A percentile compares a stretch with the other conserved stretches of the same genome.
Conservation (phyloP, 2,329 filamentous ascomycete genomes). For the Pestalotiopsis sp. region DNA sequence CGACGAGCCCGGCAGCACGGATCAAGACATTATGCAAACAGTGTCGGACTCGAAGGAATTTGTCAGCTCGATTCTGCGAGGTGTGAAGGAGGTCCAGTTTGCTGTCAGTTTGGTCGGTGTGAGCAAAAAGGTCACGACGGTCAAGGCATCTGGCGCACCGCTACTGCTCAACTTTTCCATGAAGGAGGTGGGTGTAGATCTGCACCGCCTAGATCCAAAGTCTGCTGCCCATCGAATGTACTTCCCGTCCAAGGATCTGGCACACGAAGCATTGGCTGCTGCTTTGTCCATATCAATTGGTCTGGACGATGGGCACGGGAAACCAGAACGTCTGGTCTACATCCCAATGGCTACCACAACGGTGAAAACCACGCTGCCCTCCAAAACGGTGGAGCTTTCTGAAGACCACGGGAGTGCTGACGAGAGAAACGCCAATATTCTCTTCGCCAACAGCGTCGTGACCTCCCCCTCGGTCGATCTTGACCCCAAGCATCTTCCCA, state of each 20-base stretch:
- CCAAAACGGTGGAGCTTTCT: conserved; percentile 85
- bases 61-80: conserved; percentile 83
- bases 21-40: conserved; percentile 74
- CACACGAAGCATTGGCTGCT: conserved; percentile 90
- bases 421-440: conserved; percentile 91
- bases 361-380: conserved; percentile 89
- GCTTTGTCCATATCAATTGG: conserved; percentile 92
- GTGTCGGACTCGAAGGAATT: conserved; percentile 94
- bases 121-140: conserved; percentile 74
- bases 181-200: conserved; percentile 93
- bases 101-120: conserved; percentile 89
- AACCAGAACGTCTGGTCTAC: conserved; percentile 85
- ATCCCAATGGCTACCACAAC: conserved; percentile 97
- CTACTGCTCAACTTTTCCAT: conserved; percentile 86
- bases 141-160: conserved; percentile 68
- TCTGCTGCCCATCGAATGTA: conserved; percentile 98
- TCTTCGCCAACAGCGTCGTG: conserved; percentile 94
- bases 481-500: conserved; percentile 86
- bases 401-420: conserved; percentile 67
- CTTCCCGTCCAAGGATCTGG: conserved; percentile 88
- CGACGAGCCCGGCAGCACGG: conserved; percentile 65
- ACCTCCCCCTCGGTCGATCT: conserved; percentile 95
- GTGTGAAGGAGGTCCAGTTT: conserved; percentile 95
- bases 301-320: conserved; percentile 85
- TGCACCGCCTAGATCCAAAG: conserved; percentile 87